Evolutionary conservation across 305 asterid genomes (phyloP), one percentile per base, ranked within the genome.

Genomic region (Solanum hybrid): DNA sequence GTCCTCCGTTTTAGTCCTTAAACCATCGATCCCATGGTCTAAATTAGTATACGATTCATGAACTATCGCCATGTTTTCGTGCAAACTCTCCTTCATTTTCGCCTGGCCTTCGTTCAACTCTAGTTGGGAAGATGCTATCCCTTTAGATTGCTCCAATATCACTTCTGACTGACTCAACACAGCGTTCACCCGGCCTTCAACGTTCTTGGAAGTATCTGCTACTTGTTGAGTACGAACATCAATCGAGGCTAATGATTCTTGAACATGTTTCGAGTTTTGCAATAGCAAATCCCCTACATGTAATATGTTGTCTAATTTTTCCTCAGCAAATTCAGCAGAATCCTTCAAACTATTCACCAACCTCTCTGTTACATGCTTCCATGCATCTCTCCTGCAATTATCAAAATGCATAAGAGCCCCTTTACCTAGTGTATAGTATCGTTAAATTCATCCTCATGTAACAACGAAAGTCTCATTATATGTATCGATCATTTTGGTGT

Each of bases 281-380:
- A 95, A 73, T 16, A 96, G 89, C 2, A 76, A 29, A 42, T 94
- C 93, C 73, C 96, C 99, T 14, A 87, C 94, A 51, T 91, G 89
- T 57, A 94, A 95, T 28, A 96, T 94, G 89, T 37, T 92, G 8
- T 51, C 95, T 6, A 96, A 39, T 81, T 95, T 96, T 6, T 40
- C 89, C 69, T 94, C 97, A n/a, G 97, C 97, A 89, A 89, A 89
- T 90, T 97, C 97, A 2, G 98, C 98, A 5, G 96, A 89, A 13
- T 74, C 89, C 88, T 94, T 95, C 73, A 97, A 92, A 35, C 91
- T 97, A 42, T 97, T 97, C 89, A 96, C 97, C 90, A 97, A 71
- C 86, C 97, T 94, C 95, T 97, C 98, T 0, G 98, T 95, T 86
- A 94, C 96, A 61, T 90, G 91, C 94, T 91, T 95, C 90, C 96